Conservation (phyloP, 1,284 basidiomycete genomes). For the Pulveroboletus sp. region DNA sequence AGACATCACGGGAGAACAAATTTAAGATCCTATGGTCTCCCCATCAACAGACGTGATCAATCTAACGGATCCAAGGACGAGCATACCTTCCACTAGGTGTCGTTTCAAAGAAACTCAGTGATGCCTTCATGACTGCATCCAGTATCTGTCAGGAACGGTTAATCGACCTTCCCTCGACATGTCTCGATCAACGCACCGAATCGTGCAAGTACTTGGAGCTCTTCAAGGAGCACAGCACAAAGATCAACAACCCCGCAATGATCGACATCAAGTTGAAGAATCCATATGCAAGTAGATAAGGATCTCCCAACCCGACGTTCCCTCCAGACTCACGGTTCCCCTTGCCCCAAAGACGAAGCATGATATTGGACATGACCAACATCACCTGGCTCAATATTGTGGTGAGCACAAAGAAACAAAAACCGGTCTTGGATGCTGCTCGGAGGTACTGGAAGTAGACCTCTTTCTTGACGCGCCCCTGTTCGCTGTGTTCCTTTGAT, state of each 20-base stretch:
- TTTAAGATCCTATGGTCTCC: slow-evolving; percentile 62
- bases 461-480: slow-evolving; percentile 74
- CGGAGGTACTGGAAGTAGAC: slow-evolving; percentile 81
- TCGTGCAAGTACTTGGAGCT: slow-evolving; percentile 80
- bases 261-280: slow-evolving; percentile 52
- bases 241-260: slow-evolving; percentile 60
- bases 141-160: slow-evolving; percentile 52
- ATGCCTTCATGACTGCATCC: slow-evolving; percentile 74
- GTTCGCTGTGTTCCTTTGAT: slow-evolving; percentile 77
- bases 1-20: slow-evolving; percentile 89
- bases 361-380: slow-evolving; percentile 60
- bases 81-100: slow-evolving; percentile 75
- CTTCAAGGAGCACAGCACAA: slow-evolving; percentile 76
- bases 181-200: slow-evolving; percentile 40
- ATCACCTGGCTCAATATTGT: slow-evolving; percentile 54
- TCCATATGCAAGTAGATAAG: slow-evolving; percentile 61
- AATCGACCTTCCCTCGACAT: not conserved
- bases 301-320: slow-evolving; percentile 52
- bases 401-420: slow-evolving; percentile 60
- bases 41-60: not conserved
- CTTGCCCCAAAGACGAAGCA: slow-evolving; percentile 78
- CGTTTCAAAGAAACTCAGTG: slow-evolving; percentile 84
- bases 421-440: slow-evolving; percentile 75
- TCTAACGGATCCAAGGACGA: not conserved
- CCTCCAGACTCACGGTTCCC: slow-evolving; percentile 61